Conservation (phyloP, 768 basidiomycete genomes). For the Roridomyces roridus region DNA sequence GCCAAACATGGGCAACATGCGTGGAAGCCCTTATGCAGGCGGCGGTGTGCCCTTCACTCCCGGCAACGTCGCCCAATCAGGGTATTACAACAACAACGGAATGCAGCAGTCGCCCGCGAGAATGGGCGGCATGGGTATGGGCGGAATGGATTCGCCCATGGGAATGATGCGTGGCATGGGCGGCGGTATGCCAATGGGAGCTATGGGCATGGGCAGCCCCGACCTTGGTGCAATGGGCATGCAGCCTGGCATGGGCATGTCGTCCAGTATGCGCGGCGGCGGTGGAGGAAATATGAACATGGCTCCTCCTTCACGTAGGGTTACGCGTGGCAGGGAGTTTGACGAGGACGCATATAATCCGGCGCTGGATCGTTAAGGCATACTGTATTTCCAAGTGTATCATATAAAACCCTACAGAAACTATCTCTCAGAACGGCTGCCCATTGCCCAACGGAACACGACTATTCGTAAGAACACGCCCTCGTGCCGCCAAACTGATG, state of each 20-base stretch:
- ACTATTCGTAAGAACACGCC: slow-evolving; percentile 14
- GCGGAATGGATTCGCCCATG: slow-evolving; percentile 37
- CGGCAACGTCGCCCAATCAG: slow-evolving; percentile 28
- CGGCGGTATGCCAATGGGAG: slow-evolving; percentile 34
- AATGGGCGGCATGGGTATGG: slow-evolving; percentile 32
- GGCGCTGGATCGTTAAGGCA: slow-evolving; percentile 4
- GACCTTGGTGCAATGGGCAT: slow-evolving; percentile 40
- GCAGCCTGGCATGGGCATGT: slow-evolving; percentile 21
- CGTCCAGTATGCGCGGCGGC: not conserved
- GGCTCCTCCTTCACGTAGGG: slow-evolving; percentile 13
- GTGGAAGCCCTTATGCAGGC: slow-evolving; percentile 26
- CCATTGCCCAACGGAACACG: slow-evolving; percentile 6
- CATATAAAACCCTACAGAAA: not conserved
- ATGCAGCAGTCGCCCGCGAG: slow-evolving; percentile 29
- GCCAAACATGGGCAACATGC: slow-evolving; percentile 28
- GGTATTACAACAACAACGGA: slow-evolving; percentile 36
- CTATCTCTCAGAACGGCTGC: slow-evolving; percentile 5
- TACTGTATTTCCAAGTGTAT: slow-evolving; percentile 9
- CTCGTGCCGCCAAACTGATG: slow-evolving; percentile 21
- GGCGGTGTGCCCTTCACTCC: slow-evolving; percentile 39
- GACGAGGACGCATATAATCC: slow-evolving; percentile 23
- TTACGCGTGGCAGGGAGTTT: slow-evolving; percentile 16
- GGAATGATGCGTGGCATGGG: slow-evolving; percentile 23
- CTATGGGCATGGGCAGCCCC: slow-evolving; percentile 27
- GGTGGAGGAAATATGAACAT: slow-evolving; percentile 21